Evolutionary conservation across 2,329 filamentous ascomycete species (phyloP).

Genomic region (Stemphylium vesicarium): DNA sequence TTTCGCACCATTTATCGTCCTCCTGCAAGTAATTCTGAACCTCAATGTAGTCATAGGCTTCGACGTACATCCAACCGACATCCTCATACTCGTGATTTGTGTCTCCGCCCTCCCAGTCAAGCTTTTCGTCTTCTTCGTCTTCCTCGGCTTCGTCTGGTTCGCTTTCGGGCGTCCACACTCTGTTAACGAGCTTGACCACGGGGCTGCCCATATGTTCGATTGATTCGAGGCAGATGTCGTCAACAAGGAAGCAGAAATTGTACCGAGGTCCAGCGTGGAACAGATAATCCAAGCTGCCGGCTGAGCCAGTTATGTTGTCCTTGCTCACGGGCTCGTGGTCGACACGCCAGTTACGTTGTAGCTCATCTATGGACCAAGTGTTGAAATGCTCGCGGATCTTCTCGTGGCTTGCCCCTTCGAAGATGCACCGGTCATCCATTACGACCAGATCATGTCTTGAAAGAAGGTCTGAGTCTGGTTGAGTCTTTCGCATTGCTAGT

Average conservation of each 20-base stretch:
- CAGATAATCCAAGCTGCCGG: not conserved
- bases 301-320: not conserved
- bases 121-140: slow-evolving; percentile 2
- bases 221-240: slow-evolving; percentile 5
- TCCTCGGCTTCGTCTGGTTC: not conserved
- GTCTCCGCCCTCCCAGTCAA: slow-evolving; percentile 1
- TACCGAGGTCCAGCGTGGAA: not conserved
- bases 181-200: slow-evolving; percentile 2
- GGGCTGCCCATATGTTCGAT: not conserved
- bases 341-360: slow-evolving; percentile 5
- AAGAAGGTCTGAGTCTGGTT: not conserved
- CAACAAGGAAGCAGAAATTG: not conserved
- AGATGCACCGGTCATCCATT: not conserved
- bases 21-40: not conserved
- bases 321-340: not conserved
- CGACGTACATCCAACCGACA: not conserved
- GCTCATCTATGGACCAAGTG: not conserved
- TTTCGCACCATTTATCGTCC: not conserved
- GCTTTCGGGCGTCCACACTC: not conserved
- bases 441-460: not conserved
- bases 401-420: slow-evolving; percentile 1
- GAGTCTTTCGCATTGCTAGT: not conserved
- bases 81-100: slow-evolving; percentile 1
- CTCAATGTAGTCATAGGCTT: not conserved
- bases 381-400: slow-evolving; percentile 4